Percentiles rank a stretch among this genome's conserved stretches.
Conservation (phyloP, 192 early-diverging fungal genomes). For the Piromyces sp. region DNA sequence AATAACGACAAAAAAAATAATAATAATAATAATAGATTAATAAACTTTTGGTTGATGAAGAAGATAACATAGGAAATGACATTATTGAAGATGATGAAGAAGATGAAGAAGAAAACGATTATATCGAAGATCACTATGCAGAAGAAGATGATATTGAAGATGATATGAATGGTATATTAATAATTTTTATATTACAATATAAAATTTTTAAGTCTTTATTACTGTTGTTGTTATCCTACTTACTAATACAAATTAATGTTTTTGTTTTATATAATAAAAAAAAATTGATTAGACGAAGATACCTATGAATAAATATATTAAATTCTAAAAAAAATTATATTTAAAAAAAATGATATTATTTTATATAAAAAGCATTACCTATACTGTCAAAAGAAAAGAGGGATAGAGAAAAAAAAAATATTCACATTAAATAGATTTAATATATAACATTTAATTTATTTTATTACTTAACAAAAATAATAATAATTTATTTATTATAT, state of each 20-base stretch:
- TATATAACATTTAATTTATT: too few relatives aligned
- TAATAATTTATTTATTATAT: too few relatives aligned
- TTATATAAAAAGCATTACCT: too few relatives aligned
- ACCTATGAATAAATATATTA: background rate
- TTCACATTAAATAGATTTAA: too few relatives aligned
- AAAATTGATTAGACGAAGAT: background rate
- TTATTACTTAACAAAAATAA: too few relatives aligned
- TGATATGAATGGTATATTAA: background rate
- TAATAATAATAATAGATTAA: background rate
- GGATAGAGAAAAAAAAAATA: too few relatives aligned
- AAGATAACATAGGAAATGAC: background rate
- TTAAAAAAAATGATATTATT: too few relatives aligned
- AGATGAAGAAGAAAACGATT: background rate
- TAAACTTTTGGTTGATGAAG: background rate
- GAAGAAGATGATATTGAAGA: background rate
- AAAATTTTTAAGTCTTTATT: too few relatives aligned
- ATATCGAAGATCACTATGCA: background rate
- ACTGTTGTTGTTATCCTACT: too few relatives aligned
- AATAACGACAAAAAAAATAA: background rate
- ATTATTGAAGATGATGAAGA: background rate
- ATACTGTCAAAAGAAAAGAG: too few relatives aligned
- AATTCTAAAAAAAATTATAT: background rate
- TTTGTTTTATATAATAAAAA: background rate
- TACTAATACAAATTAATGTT: too few relatives aligned
- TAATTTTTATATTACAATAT: background rate